Conservation (phyloP, 2,329 filamentous ascomycete species). For the Shiraia bambusicola region DNA sequence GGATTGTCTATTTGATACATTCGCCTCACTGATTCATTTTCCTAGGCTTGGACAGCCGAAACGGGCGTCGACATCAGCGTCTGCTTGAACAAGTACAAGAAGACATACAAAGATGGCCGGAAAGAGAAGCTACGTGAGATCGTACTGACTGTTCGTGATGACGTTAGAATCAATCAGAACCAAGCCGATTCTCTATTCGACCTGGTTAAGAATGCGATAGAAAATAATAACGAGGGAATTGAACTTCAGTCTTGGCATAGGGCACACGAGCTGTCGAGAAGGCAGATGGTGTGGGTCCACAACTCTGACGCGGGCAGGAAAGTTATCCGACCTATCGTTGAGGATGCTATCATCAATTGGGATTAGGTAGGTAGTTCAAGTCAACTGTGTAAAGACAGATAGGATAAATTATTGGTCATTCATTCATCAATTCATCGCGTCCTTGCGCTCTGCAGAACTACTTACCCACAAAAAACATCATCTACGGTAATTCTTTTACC, state of each 20-base stretch:
- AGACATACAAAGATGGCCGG: conserved; percentile 41
- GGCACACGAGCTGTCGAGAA: conserved; percentile 43
- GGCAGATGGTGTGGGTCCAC: conserved; percentile 53
- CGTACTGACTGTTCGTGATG: conserved; percentile 48
- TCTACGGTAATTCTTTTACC: too few relatives aligned
- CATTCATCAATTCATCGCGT: neutral
- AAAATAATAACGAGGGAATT: conserved; percentile 41
- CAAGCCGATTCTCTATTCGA: conserved; percentile 49
- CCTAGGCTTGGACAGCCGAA: conserved; percentile 49
- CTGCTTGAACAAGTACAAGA: conserved; percentile 51
- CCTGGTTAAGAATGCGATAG: conserved; percentile 46
- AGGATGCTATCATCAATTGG: conserved; percentile 48
- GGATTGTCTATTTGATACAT: neutral
- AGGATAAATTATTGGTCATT: neutral
- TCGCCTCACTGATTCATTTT: neutral
- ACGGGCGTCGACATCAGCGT: conserved; percentile 49
- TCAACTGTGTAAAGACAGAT: neutral
- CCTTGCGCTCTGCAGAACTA: neutral
- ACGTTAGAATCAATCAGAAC: conserved; percentile 48
- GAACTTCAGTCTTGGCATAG: conserved; percentile 49
- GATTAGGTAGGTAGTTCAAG: conserved; percentile 22
- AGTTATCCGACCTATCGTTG: conserved; percentile 49
- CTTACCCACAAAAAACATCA: neutral
- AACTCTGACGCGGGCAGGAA: conserved; percentile 46
- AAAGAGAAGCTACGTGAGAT: conserved; percentile 53